A percentile compares a stretch with the other conserved stretches of the same genome.
Evolutionary conservation across 2,329 filamentous ascomycete species (phyloP).

Genomic region (Teratosphaeria destructans): DNA sequence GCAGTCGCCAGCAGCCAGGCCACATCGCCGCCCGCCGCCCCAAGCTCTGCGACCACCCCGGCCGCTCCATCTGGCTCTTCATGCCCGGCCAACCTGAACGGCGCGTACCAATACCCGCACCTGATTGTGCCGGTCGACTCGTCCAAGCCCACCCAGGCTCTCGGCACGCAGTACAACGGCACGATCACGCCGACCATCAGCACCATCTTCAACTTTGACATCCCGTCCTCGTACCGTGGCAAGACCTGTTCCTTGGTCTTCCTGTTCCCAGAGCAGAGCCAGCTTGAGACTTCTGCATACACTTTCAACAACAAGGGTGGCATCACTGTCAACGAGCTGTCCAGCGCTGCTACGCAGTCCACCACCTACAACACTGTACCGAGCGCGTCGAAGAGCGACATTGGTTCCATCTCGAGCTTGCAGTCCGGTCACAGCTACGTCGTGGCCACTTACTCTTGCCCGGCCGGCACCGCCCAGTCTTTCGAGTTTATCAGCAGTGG

Average conservation of each 20-base stretch:
- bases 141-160: conserved; percentile 41
- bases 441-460: conserved; percentile 8
- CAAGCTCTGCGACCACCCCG: conserved; percentile 5
- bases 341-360: conserved; percentile 31
- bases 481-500: conserved; percentile 11
- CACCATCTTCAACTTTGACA: conserved; percentile 61
- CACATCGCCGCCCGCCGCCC: background rate
- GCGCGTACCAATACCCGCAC: conserved; percentile 42
- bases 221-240: conserved; percentile 43
- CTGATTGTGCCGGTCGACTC: conserved; percentile 53
- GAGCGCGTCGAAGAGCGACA: conserved; percentile 29
- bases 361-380: conserved; percentile 49
- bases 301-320: conserved; percentile 33
- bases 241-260: conserved; percentile 56
- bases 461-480: conserved; percentile 3
- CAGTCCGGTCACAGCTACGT: conserved; percentile 8
- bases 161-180: conserved; percentile 48
- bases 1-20: background rate
- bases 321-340: conserved; percentile 30
- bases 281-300: conserved; percentile 51
- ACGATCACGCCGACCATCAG: conserved; percentile 44
- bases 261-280: conserved; percentile 48
- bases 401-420: conserved; percentile 5
- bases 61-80: conserved; percentile 6
- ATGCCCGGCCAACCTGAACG: conserved; percentile 23